phyloP scores from a whole-genome alignment of 306 rosid genomes.

The Prunus padus region DNA sequence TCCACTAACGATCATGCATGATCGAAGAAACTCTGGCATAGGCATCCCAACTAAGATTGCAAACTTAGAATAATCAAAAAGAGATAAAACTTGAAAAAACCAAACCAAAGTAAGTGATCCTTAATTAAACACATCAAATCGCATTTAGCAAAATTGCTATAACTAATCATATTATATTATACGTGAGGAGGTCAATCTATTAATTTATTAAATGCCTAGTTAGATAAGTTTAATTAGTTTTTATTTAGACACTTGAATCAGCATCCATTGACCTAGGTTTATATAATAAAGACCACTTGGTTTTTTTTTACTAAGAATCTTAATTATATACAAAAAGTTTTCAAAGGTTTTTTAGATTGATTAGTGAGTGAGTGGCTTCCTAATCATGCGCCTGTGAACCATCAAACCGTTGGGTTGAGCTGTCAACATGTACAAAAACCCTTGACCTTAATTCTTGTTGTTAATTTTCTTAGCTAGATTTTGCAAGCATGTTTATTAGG shows the following conservation, averaged over 20 bases:
- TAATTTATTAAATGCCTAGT: background rate
- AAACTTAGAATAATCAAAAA: too few relatives aligned
- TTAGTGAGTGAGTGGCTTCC: slow-evolving; percentile 2
- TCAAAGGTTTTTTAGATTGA: background rate
- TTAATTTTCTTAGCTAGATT: slow-evolving; percentile 12
- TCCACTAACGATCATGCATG: too few relatives aligned
- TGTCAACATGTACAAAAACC: slow-evolving; percentile 19
- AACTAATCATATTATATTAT: background rate
- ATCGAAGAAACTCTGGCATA: too few relatives aligned
- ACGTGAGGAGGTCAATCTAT: slow-evolving; percentile 2
- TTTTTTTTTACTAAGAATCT: background rate
- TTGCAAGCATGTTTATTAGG: slow-evolving; percentile 2
- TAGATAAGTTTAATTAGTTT: background rate
- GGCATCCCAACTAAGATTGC: too few relatives aligned
- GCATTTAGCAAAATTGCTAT: background rate
- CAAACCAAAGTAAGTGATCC: too few relatives aligned
- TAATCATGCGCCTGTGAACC: background rate
- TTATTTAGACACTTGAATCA: slow-evolving; percentile 14
- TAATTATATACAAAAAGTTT: background rate
- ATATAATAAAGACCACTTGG: slow-evolving; percentile 18
- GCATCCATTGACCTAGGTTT: slow-evolving; percentile 23
- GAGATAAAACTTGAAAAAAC: too few relatives aligned
- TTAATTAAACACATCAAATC: background rate
- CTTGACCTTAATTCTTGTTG: slow-evolving; percentile 3
- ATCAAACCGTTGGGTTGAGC: slow-evolving; percentile 18